Base-by-base conservation (phyloP, 2,329 filamentous ascomycete species). In the Remersonia thermophila region DNA sequence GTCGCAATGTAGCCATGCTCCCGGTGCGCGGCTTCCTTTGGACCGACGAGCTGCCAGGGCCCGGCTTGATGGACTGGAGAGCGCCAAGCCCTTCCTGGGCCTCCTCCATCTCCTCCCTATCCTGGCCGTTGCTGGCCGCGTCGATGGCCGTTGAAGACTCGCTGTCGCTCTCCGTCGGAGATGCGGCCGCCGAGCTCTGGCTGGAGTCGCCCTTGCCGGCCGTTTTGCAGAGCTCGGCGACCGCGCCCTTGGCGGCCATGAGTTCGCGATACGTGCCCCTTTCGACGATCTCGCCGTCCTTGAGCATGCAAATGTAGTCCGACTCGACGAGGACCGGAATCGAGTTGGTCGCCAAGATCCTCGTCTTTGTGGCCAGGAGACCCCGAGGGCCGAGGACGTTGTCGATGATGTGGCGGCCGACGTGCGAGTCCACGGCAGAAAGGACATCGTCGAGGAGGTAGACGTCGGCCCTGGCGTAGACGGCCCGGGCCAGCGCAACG, bases 361-460 rank as follows among this genome's bases (percentile, higher is more conserved):
- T 78, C 6, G 89, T 95, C 62, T 96, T 96, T 27, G 80, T 74
- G 35, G 67, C 71, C 16, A 98, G 69, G 6, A 98, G 66, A 46
- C 91, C 91, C 43, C 79, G 80, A 4, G 81, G 69, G 10, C 91
- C 91, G 26, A 98, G 73, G 1, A 98, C 91, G 44, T 91, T 84
- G 54, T 96, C 83, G 51, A 95, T 95, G 39, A 98, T 72, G 60
- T 98, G 91, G 45, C 84, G 74, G 33, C 91, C 91, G 40, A 98
- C 91, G 54, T 98, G 91, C 46, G 93, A 89, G 60, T 98, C 91
- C n/a, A 98, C 91, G 1, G 93, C 91, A 12, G 89, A 96, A 9
- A 98, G 69, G 42, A 87, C 83, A 55, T 98, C 91, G 48, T 98
- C 91, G 9, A 98, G 69, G 10, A 98, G 69, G 53, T 96, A 96